These are phyloP conservation scores for Teratosphaeriaceae sp. DNA, from an alignment of 2,329 filamentous ascomycete species.

Conservation along the genomic window DNA sequence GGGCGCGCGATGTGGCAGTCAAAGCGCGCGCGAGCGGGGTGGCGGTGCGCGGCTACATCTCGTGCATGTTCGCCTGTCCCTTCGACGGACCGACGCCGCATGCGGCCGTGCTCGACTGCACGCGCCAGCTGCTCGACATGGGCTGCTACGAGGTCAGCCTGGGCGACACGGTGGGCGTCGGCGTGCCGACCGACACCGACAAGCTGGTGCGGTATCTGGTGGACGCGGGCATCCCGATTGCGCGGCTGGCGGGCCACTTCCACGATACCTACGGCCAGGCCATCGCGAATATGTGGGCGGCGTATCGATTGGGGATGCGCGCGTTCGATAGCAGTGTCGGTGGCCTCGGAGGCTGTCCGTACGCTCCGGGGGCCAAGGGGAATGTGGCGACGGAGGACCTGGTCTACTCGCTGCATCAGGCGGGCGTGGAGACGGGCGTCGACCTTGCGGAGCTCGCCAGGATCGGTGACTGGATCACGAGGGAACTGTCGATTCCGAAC, in stretches of 20 bases:
- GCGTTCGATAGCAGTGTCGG: conserved; percentile 76
- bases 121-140: conserved; percentile 65
- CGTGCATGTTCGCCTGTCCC: conserved; percentile 72
- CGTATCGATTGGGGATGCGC: conserved; percentile 68
- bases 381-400: conserved; percentile 82
- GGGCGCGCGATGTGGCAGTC: conserved; percentile 64
- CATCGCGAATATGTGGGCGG: conserved; percentile 72
- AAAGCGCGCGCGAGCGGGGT: conserved; percentile 59
- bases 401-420: conserved; percentile 65
- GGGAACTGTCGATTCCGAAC: conserved; percentile 55
- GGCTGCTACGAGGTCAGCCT: conserved; percentile 87
- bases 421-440: conserved; percentile 69
- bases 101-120: conserved; percentile 55
- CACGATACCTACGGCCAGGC: conserved; percentile 86
- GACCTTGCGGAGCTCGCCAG: conserved; percentile 59
- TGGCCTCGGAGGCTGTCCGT: conserved; percentile 78
- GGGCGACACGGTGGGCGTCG: conserved; percentile 87
- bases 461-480: conserved; percentile 66
- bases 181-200: conserved; percentile 64
- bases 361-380: conserved; percentile 76
- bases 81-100: conserved; percentile 60
- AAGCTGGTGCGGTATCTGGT: conserved; percentile 58
- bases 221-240: conserved; percentile 60
- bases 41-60: conserved; percentile 72
- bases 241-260: conserved; percentile 75